These are phyloP conservation scores for Akanthomyces uredinophilus DNA, from an alignment of 2,329 filamentous ascomycete species.

Conservation along the genomic window DNA sequence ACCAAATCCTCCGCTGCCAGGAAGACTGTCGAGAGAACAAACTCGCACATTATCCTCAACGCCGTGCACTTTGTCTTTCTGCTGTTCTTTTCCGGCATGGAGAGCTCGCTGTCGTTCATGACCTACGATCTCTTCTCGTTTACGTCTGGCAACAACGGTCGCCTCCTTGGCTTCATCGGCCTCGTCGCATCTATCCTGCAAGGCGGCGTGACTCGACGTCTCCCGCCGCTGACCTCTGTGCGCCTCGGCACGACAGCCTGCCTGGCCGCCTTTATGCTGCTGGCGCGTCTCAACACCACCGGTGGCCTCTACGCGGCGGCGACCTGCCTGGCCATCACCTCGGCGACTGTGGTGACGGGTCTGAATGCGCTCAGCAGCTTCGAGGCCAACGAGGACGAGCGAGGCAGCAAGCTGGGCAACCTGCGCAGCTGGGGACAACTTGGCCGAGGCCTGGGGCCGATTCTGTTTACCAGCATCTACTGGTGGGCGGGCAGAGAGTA, in stretches of 20 bases:
- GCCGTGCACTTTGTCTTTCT: slow-evolving; percentile 84
- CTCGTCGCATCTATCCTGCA: slow-evolving; percentile 89
- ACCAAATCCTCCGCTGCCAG: slow-evolving; percentile 21
- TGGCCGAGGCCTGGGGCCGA: slow-evolving; percentile 77
- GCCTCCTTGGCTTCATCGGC: slow-evolving; percentile 84
- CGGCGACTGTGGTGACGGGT: slow-evolving; percentile 89
- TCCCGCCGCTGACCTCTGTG: slow-evolving; percentile 75
- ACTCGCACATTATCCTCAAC: slow-evolving; percentile 79
- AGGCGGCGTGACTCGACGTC: slow-evolving; percentile 80
- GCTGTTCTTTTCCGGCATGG: slow-evolving; percentile 96
- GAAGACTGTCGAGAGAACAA: slow-evolving; percentile 53
- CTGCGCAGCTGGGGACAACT: slow-evolving; percentile 80
- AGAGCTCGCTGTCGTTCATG: slow-evolving; percentile 96
- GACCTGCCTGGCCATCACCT: slow-evolving; percentile 79
- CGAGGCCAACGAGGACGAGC: slow-evolving; percentile 72
- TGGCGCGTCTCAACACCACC: slow-evolving; percentile 65
- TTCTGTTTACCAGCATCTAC: slow-evolving; percentile 91
- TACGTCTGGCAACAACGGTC: slow-evolving; percentile 72
- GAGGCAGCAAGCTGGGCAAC: slow-evolving; percentile 81
- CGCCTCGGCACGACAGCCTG: slow-evolving; percentile 74
- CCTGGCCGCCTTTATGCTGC: slow-evolving; percentile 72
- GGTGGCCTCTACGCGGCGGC: slow-evolving; percentile 74
- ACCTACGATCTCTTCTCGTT: slow-evolving; percentile 91
- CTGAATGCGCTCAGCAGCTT: slow-evolving; percentile 89
- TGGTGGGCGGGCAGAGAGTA: slow-evolving; percentile 94